Evolutionary conservation across 345 rosid species (phyloP).

Genomic region (Tarenaya hassleriana): DNA sequence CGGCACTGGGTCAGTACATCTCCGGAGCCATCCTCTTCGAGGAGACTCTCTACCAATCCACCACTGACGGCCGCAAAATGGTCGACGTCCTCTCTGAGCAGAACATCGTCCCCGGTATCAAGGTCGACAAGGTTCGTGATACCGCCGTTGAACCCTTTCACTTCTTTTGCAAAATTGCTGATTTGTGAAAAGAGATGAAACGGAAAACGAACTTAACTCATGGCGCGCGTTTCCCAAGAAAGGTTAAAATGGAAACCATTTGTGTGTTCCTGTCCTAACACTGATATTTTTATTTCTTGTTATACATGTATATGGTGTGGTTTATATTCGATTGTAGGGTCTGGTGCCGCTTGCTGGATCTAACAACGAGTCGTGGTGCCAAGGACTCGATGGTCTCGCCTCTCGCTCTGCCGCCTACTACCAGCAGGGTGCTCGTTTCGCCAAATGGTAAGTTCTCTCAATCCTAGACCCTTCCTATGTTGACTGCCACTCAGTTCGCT

Average conservation of each 20-base stretch:
- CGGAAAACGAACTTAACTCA: too few relatives aligned
- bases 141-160: neutral
- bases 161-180: neutral
- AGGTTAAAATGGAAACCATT: too few relatives aligned
- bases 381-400: constrained; percentile 94
- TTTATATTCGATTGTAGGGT: constrained; percentile 84
- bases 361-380: constrained; percentile 96
- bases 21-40: constrained; percentile 94
- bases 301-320: too few relatives aligned
- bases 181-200: too few relatives aligned
- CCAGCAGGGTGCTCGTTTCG: constrained; percentile 98
- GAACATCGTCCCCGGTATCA: constrained; percentile 93
- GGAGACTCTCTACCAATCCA: constrained; percentile 96
- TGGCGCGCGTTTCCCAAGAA: too few relatives aligned
- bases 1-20: constrained; percentile 79
- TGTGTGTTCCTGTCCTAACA: too few relatives aligned
- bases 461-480: too few relatives aligned
- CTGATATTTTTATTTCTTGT: too few relatives aligned
- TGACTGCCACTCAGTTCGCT: too few relatives aligned
- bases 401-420: constrained; percentile 96
- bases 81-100: constrained; percentile 88
- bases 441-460: constrained; percentile 98
- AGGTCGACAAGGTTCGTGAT: constrained; percentile 81
- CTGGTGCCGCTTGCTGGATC: constrained; percentile 93
- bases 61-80: constrained; percentile 78